These are phyloP conservation scores for Eudorina sp. DNA, from an alignment of 139 green algal species.

Conservation along the genomic window DNA sequence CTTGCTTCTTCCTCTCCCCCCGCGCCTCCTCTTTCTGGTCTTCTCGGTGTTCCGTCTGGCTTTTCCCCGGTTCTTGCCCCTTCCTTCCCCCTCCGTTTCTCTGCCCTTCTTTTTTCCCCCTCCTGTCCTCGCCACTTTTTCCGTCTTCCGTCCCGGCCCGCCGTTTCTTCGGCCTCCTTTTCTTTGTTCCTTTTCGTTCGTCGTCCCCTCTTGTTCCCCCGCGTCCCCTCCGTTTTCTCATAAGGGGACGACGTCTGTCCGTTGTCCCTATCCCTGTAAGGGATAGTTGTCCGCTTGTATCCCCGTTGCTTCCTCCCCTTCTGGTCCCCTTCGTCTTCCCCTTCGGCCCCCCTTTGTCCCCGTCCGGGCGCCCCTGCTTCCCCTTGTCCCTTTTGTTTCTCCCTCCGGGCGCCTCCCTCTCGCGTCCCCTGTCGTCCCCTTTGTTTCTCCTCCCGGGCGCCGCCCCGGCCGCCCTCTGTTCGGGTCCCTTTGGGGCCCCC, in stretches of 20 bases:
- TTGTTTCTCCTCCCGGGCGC: background rate
- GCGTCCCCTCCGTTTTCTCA: background rate
- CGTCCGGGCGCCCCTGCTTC: background rate
- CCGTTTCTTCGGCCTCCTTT: background rate
- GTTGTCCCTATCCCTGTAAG: no score
- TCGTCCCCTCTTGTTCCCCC: no score
- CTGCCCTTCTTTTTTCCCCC: background rate
- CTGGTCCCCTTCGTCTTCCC: background rate
- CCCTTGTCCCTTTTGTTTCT: background rate
- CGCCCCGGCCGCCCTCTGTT: background rate
- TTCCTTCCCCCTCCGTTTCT: background rate
- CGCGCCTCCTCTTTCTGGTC: background rate
- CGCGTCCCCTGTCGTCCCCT: background rate
- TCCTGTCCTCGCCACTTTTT: background rate
- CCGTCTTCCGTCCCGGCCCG: no score
- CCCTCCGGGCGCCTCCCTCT: background rate
- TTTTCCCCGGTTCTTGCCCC: background rate
- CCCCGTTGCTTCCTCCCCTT: background rate
- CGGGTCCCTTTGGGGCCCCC: background rate
- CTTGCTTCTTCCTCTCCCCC: background rate
- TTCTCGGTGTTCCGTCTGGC: background rate
- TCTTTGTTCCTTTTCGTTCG: background rate
- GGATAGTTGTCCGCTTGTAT: no score
- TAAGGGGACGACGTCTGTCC: no score
- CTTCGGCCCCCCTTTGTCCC: background rate